These are phyloP conservation scores for Cladophialophora yegresii DNA, from an alignment of 2,329 filamentous ascomycete genomes.

Conservation along the genomic window DNA sequence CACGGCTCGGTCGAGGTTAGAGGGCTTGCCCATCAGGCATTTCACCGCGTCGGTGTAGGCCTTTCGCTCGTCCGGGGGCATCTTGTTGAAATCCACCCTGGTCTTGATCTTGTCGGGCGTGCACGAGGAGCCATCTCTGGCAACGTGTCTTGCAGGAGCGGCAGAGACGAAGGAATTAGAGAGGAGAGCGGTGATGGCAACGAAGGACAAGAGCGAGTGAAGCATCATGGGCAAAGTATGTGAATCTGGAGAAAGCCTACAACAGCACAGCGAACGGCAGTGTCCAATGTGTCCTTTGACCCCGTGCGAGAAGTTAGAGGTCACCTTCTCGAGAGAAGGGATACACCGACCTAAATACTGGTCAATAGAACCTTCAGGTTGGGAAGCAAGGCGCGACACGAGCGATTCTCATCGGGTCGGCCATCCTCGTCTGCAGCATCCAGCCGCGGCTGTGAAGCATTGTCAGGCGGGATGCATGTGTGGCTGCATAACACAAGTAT, in stretches of 20 bases:
- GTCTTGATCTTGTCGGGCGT: conserved; percentile 25
- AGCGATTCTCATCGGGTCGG: background rate
- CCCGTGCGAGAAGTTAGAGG: background rate
- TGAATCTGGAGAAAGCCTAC: conserved; percentile 8
- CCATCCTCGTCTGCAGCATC: conserved; percentile 10
- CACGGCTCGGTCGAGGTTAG: conserved; percentile 37
- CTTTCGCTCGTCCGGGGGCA: conserved; percentile 36
- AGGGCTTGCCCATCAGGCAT: conserved; percentile 42
- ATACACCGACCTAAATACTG: conserved; percentile 3
- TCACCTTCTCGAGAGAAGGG: background rate
- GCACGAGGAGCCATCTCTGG: conserved; percentile 15
- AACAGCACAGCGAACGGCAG: background rate
- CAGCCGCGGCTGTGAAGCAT: conserved; percentile 16
- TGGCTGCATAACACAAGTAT: background rate
- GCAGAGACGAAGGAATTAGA: conserved; percentile 18
- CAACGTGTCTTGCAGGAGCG: conserved; percentile 16
- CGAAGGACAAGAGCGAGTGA: conserved; percentile 25
- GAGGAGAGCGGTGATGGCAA: conserved; percentile 26
- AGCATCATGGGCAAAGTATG: conserved; percentile 26
- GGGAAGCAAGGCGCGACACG: background rate
- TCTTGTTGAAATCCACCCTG: conserved; percentile 33
- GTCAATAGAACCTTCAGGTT: background rate
- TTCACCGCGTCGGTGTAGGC: conserved; percentile 45
- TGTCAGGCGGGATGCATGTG: conserved; percentile 17
- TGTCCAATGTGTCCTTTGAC: background rate